These are phyloP conservation scores for Oryza punctata DNA, from an alignment of 176 grass and related monocot genomes.

Conservation along the genomic window DNA sequence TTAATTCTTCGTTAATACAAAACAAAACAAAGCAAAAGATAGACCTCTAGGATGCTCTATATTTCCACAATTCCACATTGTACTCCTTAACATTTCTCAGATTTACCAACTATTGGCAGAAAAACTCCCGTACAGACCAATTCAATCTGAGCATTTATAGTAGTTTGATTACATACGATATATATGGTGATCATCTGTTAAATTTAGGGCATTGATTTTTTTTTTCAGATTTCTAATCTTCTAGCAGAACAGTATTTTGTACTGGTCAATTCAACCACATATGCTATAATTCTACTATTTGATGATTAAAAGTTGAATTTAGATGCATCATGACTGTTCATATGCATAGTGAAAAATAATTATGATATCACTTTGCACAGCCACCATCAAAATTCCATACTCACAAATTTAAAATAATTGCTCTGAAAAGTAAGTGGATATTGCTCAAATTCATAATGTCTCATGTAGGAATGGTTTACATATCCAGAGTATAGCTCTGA, in stretches of 20 bases:
- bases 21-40: neutral
- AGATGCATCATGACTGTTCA: neutral
- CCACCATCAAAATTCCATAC: neutral
- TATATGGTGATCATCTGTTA: too few species aligned
- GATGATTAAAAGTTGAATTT: neutral
- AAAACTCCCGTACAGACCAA: neutral
- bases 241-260: too few species aligned
- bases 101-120: neutral
- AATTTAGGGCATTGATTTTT: too few species aligned
- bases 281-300: constrained; percentile 15
- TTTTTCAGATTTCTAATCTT: too few species aligned
- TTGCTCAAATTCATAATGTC: neutral
- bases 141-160: neutral
- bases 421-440: neutral
- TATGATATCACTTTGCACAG: neutral
- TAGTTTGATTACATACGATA: neutral
- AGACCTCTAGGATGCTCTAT: neutral
- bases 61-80: neutral
- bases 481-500: neutral
- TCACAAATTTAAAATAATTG: neutral
- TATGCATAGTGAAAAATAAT: constrained; percentile 8
- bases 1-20: neutral
- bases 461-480: neutral
- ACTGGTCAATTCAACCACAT: neutral
- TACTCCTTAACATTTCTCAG: neutral